Evolutionary conservation across 1,284 basidiomycete genomes (phyloP).

Genomic region (Ceraceosorus guamensis): DNA sequence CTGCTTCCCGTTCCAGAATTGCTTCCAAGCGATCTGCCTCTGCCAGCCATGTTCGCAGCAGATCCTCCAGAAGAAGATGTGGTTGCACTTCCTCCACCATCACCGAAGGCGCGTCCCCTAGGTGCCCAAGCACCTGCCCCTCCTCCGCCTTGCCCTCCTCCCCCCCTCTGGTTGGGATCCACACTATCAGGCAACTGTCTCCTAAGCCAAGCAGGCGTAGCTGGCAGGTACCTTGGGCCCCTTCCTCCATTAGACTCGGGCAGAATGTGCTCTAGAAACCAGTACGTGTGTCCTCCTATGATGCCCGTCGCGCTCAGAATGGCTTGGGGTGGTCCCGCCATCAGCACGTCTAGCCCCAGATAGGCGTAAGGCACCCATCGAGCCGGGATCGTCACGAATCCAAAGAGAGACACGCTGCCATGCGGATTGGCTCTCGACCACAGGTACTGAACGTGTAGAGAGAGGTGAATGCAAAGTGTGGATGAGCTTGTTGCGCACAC

Average conservation of each 20-base stretch:
- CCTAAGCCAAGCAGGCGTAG: slow-evolving; percentile 19
- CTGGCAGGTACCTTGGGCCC: slow-evolving; percentile 15
- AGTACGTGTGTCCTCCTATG: slow-evolving; percentile 63
- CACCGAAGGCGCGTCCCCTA: slow-evolving; percentile 10
- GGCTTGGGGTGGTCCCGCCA: slow-evolving; percentile 59
- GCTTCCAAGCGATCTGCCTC: slow-evolving; percentile 5
- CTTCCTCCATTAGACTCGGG: slow-evolving; percentile 15
- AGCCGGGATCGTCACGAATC: slow-evolving; percentile 53
- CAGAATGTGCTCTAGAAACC: slow-evolving; percentile 19
- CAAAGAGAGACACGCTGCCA: slow-evolving; percentile 30
- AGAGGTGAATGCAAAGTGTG: neutral
- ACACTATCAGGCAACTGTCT: slow-evolving; percentile 23
- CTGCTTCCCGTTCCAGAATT: too few species aligned
- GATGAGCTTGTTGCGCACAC: too few species aligned
- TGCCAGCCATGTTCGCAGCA: neutral
- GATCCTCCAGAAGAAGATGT: neutral
- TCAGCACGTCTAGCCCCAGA: slow-evolving; percentile 64
- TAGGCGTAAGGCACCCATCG: slow-evolving; percentile 64
- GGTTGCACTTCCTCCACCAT: slow-evolving; percentile 8
- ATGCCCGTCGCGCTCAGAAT: slow-evolving; percentile 62
- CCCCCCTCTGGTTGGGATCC: slow-evolving; percentile 25
- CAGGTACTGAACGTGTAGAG: slow-evolving; percentile 11
- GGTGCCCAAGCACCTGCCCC: slow-evolving; percentile 17
- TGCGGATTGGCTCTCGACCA: slow-evolving; percentile 28
- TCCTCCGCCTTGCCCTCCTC: slow-evolving; percentile 21